These are phyloP conservation scores for Cinnamomum chago DNA, from an alignment of 164 flowering plant species.

Conservation along the genomic window DNA sequence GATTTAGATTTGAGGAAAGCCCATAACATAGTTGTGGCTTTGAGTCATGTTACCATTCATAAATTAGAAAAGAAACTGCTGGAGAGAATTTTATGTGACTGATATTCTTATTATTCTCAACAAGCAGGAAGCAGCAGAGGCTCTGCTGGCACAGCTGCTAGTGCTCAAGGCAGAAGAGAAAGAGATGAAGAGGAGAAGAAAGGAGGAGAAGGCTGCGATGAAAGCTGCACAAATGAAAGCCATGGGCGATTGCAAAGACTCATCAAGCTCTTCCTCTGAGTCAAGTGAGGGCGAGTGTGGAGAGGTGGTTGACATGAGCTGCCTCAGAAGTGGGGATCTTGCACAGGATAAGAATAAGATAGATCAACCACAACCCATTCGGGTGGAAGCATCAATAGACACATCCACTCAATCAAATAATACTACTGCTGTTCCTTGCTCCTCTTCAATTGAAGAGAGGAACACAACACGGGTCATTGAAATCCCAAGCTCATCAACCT, in stretches of 20 bases:
- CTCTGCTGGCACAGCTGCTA: slow-evolving; percentile 15
- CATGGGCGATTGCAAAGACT: neutral
- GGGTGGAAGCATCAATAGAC: slow-evolving; percentile 7
- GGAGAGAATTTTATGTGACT: too few species aligned
- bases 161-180: slow-evolving; percentile 17
- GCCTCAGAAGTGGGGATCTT: slow-evolving; percentile 17
- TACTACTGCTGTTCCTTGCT: neutral
- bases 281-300: slow-evolving; percentile 55
- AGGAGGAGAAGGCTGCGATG: slow-evolving; percentile 22
- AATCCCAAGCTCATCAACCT: too few species aligned
- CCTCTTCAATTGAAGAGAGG: neutral
- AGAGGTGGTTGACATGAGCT: slow-evolving; percentile 42
- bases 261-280: slow-evolving; percentile 37
- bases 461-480: neutral
- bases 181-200: slow-evolving; percentile 16
- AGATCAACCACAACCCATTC: slow-evolving; percentile 1
- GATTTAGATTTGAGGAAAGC: neutral
- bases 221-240: slow-evolving; percentile 9
- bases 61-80: neutral
- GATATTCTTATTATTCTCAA: neutral
- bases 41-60: neutral
- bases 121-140: slow-evolving; percentile 20
- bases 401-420: neutral
- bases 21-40: neutral
- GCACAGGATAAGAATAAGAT: neutral